Evolutionary conservation across 495 filamentous ascomycete species (phyloP).

Genomic region (Cryomyces minteri): DNA sequence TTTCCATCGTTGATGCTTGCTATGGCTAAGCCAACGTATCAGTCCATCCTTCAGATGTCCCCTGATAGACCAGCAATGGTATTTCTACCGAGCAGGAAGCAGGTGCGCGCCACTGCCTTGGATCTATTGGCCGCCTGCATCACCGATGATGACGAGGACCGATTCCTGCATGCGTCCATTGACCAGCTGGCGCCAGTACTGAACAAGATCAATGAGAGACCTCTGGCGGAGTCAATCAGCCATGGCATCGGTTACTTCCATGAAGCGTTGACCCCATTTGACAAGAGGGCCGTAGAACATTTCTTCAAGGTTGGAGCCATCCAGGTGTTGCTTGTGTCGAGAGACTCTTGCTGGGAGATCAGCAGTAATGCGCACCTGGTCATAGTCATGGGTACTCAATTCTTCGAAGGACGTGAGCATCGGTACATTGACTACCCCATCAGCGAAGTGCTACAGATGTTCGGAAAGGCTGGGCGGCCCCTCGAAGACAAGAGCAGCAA

Average conservation of each 20-base stretch:
- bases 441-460: constrained; percentile 98
- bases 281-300: constrained; percentile 85
- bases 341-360: constrained; percentile 94
- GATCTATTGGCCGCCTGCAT: constrained; percentile 73
- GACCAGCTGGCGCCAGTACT: constrained; percentile 71
- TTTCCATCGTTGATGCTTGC: constrained; percentile 96
- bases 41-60: constrained; percentile 69
- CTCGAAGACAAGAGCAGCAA: constrained; percentile 63
- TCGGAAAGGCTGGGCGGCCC: constrained; percentile 73
- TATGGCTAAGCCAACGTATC: constrained; percentile 88
- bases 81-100: constrained; percentile 87
- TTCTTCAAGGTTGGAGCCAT: constrained; percentile 84
- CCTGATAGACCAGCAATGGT: constrained; percentile 74
- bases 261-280: constrained; percentile 70
- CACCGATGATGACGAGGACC: constrained; percentile 82
- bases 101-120: constrained; percentile 72
- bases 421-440: constrained; percentile 94
- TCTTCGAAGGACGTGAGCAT: constrained; percentile 91
- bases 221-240: constrained; percentile 75
- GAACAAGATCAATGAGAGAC: constrained; percentile 62
- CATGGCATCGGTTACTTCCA: constrained; percentile 97
- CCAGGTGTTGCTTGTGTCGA: constrained; percentile 80
- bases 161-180: constrained; percentile 67
- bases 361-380: constrained; percentile 77
- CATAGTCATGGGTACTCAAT: constrained; percentile 97